Evolutionary conservation across 2,329 filamentous ascomycete species (phyloP), one percentile per base, ranked within the genome.

Genomic region (Trichoderma koningiopsis): DNA sequence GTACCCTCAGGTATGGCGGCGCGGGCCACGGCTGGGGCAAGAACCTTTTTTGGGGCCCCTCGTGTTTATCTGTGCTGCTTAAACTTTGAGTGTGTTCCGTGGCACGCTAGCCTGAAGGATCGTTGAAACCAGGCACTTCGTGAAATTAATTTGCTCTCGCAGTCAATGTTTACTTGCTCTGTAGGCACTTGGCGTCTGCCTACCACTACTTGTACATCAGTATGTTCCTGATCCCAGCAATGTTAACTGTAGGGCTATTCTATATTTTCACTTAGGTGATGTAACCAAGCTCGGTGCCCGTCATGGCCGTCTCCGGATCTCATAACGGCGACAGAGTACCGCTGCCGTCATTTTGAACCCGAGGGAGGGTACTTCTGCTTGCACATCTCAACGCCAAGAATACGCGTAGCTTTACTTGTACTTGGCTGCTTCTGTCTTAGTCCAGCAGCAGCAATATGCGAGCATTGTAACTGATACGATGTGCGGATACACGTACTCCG

Each of bases 71-170:
- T n/a, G n/a, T 22, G 43, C 31, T 22, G 47, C 14, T 49, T 24
- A 61, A 40, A 43, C 35, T 60, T 47, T 60, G 60, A 69, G 68
- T 65, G 68, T 69, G 65, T 58, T 69, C 68, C 68, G 37, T 63
- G 11, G 56, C 61, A 65, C 55, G 60, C 68, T 69, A 69, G 53
- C 68, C 47, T 22, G 29, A 63, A 47, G 58, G 33, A 63, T 59
- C 49, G 22, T 29, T 59, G 27, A 63, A 63, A 68, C 24, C 56
- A 19, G 61, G 47, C 49, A 59, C 37, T 58, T 63, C 27, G 37
- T 29, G 56, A 55, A 53, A 60, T 61, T 57, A 22, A 22, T 27
- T 22, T 35, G 27, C 27, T 37, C 33, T 8, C 31, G 22, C 52
- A 14, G 7, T 11, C 22, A 49, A 24, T 49, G 16, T 43, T 43